phyloP scores from a whole-genome alignment of 2,329 filamentous ascomycete species.

The Microsporum ferrugineum region DNA sequence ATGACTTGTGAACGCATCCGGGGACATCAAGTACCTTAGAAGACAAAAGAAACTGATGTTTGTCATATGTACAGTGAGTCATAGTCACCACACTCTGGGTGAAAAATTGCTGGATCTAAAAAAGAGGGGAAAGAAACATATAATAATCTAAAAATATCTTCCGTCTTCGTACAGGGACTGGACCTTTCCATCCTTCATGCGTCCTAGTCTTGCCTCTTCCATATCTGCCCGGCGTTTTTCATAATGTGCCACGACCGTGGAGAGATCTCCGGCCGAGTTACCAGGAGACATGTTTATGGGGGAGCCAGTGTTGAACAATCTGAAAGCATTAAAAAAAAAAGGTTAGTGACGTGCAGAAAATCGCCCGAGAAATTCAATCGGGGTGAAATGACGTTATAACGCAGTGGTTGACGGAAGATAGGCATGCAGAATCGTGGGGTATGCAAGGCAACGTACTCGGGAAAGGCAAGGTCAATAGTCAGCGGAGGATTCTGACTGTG shows the following conservation, averaged over 20 bases:
- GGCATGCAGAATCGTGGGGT: neutral
- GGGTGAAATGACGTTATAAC: conserved; percentile 3
- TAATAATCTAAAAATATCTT: conserved; percentile 16
- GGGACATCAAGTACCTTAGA: neutral
- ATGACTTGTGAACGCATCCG: neutral
- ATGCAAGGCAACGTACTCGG: conserved; percentile 46
- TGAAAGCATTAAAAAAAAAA: conserved; percentile 21
- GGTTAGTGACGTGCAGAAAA: conserved; percentile 3
- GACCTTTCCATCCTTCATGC: conserved; percentile 35
- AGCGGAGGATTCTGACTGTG: conserved; percentile 32
- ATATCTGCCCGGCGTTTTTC: conserved; percentile 45
- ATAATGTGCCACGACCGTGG: conserved; percentile 51
- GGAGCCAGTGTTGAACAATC: conserved; percentile 51
- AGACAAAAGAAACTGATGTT: conserved; percentile 1
- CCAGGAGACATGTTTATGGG: conserved; percentile 55
- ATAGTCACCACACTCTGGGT: neutral
- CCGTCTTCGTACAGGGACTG: conserved; percentile 34
- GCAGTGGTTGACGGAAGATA: neutral
- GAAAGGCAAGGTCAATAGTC: conserved; percentile 47
- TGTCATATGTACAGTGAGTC: conserved; percentile 5
- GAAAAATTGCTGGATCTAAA: neutral
- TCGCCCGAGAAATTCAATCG: conserved; percentile 4
- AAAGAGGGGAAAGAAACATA: neutral
- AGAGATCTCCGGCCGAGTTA: conserved; percentile 46
- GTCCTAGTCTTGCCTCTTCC: conserved; percentile 45